Evolutionary conservation across 345 rosid species (phyloP).

Genomic region (Stellera chamaejasme): DNA sequence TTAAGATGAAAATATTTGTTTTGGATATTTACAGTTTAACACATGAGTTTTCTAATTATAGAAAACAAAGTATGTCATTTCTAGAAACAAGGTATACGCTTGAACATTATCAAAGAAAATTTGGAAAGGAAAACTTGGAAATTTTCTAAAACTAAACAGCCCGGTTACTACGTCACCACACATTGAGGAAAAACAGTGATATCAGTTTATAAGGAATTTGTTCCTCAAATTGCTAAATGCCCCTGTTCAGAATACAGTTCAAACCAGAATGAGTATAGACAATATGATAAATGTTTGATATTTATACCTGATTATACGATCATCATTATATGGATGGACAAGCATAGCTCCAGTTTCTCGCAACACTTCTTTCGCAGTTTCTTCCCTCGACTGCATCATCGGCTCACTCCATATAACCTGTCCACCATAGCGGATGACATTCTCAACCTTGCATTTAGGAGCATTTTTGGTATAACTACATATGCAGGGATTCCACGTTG

Average conservation of each 20-base stretch:
- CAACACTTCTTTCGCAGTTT: slow-evolving; percentile 44
- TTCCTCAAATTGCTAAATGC: slow-evolving; percentile 1
- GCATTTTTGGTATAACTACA: slow-evolving; percentile 79
- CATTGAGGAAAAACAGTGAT: no score
- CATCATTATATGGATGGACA: slow-evolving; percentile 74
- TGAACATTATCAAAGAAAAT: no score
- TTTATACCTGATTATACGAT: slow-evolving; percentile 61
- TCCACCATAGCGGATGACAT: slow-evolving; percentile 81
- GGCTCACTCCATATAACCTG: slow-evolving; percentile 63
- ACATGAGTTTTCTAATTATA: no score
- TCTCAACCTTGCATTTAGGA: slow-evolving; percentile 81
- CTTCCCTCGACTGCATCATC: slow-evolving; percentile 62
- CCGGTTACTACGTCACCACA: no score
- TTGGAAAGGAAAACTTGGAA: no score
- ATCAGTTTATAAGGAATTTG: background rate
- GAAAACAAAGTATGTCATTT: no score
- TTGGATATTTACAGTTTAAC: no score
- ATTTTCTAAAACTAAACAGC: no score
- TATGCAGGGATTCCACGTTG: slow-evolving; percentile 61
- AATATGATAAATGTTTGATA: background rate
- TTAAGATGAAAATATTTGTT: no score
- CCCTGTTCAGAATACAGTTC: background rate
- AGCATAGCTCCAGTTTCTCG: slow-evolving; percentile 78
- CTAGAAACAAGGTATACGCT: no score
- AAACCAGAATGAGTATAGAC: background rate